These are phyloP conservation scores for Trichoderma orchidacearum DNA, from an alignment of 495 filamentous ascomycete species.

Conservation along the genomic window DNA sequence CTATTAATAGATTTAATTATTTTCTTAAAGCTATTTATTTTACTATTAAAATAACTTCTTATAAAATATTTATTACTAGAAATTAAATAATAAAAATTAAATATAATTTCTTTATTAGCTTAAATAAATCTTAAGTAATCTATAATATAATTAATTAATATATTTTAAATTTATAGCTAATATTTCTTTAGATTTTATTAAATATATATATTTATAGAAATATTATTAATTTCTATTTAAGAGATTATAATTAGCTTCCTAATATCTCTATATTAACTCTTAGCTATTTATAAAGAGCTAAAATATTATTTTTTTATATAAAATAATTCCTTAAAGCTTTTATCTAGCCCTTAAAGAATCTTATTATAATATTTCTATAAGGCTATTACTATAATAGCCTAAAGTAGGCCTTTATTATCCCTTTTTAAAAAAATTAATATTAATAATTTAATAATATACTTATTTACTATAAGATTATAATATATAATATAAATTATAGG, in stretches of 20 bases:
- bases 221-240: neutral
- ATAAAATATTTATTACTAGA: neutral
- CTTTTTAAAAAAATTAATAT: neutral
- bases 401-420: neutral
- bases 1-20: conserved; percentile 1
- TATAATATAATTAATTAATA: neutral
- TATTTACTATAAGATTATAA: too few species aligned
- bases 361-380: neutral
- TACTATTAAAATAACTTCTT: neutral
- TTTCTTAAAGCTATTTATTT: neutral
- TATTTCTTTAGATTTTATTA: neutral
- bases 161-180: neutral
- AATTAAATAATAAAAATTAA: neutral
- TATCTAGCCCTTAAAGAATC: neutral
- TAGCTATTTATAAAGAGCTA: neutral
- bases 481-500: too few species aligned
- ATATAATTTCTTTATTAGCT: neutral
- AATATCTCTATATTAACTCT: neutral
- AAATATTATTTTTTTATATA: neutral
- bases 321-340: neutral
- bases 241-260: neutral
- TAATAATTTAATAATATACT: neutral
- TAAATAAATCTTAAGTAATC: neutral
- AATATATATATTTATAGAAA: conserved; percentile 3
- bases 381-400: neutral